Conservation (phyloP, 2,329 filamentous ascomycete genomes). For the Fusarium brevicatenulatum region DNA sequence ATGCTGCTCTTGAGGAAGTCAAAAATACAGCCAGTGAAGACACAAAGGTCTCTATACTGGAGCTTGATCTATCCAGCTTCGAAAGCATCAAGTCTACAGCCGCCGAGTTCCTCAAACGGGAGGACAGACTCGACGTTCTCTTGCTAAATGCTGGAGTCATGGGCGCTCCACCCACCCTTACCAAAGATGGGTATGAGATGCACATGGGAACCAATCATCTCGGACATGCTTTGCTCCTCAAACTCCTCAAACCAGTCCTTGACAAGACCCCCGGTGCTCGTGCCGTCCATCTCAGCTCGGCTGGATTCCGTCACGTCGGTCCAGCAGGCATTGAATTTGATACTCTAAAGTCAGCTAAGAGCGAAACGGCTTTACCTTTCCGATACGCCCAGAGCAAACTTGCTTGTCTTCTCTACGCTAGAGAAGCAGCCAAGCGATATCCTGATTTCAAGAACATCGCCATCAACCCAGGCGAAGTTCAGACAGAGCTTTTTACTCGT, state of each 20-base stretch:
- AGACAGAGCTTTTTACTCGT: background rate
- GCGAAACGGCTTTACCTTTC: background rate
- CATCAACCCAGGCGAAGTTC: slow-evolving; percentile 5
- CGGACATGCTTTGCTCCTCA: background rate
- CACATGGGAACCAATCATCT: slow-evolving; percentile 14
- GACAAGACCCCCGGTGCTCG: background rate
- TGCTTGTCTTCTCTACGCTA: background rate
- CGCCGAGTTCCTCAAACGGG: rapidly evolving
- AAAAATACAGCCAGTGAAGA: rapidly evolving
- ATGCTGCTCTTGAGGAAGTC: rapidly evolving
- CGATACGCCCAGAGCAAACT: slow-evolving; percentile 9
- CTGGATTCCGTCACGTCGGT: background rate
- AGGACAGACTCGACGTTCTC: background rate
- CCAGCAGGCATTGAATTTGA: background rate
- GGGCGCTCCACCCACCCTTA: background rate
- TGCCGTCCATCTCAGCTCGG: background rate
- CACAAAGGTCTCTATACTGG: rapidly evolving
- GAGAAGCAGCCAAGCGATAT: background rate
- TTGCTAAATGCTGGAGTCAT: slow-evolving; percentile 8
- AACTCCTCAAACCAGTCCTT: background rate
- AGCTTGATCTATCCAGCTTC: background rate
- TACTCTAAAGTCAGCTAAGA: background rate
- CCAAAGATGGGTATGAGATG: slow-evolving; percentile 5
- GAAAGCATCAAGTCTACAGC: background rate
- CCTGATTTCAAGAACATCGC: background rate